Conservation (phyloP, 1,284 basidiomycete species). For the Tylopilus sp. region DNA sequence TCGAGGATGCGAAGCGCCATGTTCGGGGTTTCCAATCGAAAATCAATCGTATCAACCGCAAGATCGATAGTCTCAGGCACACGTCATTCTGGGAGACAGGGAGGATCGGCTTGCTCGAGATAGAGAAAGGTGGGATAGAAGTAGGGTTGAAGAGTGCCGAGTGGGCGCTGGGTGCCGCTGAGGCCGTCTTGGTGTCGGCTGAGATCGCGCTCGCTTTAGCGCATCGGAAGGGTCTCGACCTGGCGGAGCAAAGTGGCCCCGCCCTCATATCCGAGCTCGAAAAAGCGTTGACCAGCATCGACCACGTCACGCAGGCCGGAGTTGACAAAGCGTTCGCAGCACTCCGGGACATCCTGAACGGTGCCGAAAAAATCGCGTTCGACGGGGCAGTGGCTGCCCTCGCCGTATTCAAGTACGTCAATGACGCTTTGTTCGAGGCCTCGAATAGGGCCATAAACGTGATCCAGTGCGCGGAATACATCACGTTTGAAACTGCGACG, state of each 20-base stretch:
- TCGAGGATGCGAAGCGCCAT: not conserved
- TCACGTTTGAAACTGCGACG: constrained; percentile 1
- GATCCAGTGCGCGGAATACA: constrained; percentile 1
- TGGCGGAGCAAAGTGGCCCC: not conserved
- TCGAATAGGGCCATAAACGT: constrained; percentile 1
- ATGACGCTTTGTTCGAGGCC: not conserved
- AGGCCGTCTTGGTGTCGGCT: not conserved
- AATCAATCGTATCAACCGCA: not conserved
- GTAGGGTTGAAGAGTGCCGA: not conserved
- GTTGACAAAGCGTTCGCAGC: not conserved
- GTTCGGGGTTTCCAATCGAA: not conserved
- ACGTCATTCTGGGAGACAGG: not conserved
- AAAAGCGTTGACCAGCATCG: not conserved
- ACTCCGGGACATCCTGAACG: not conserved
- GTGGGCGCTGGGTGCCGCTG: not conserved
- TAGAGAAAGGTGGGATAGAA: not conserved
- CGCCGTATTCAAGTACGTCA: not conserved
- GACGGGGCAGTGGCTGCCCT: constrained; percentile 3
- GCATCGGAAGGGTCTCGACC: not conserved
- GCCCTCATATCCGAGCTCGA: not conserved
- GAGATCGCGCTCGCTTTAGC: not conserved
- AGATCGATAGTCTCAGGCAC: not conserved
- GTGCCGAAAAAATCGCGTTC: constrained; percentile 6
- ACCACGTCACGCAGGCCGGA: constrained; percentile 1
- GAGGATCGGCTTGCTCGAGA: not conserved